A percentile compares a stretch with the other conserved stretches of the same genome.
These are phyloP conservation scores for Lagerstroemia speciosa DNA, from an alignment of 345 rosid species.

Conservation along the genomic window DNA sequence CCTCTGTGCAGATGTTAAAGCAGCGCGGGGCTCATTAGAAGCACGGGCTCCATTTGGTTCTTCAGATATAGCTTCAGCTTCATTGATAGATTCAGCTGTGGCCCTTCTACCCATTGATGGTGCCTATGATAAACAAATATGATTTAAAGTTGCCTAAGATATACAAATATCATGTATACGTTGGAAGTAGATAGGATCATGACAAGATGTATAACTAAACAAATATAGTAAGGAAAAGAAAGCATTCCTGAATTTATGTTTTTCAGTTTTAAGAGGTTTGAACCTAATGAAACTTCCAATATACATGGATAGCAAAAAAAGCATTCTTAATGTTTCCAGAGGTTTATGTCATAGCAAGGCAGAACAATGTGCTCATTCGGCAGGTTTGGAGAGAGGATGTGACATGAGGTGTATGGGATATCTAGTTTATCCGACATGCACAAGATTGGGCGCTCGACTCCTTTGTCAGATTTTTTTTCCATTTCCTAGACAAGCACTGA, in stretches of 20 bases:
- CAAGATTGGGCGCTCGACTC: no score
- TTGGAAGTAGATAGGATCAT: constrained; percentile 3
- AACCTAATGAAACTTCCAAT: neutral
- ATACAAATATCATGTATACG: neutral
- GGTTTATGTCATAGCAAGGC: no score
- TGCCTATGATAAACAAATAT: constrained; percentile 42
- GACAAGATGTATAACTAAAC: neutral
- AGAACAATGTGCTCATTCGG: no score
- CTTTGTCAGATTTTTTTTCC: no score
- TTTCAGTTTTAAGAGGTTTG: neutral
- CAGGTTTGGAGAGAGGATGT: no score
- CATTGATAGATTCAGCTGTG: constrained; percentile 37
- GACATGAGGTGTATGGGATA: no score
- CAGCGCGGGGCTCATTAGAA: constrained; percentile 48
- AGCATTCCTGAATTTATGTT: neutral
- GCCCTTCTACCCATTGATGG: constrained; percentile 86
- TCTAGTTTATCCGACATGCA: no score
- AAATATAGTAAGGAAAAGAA: neutral
- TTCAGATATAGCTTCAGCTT: constrained; percentile 33
- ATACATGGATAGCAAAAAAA: neutral
- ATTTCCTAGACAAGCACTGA: no score
- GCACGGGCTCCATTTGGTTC: constrained; percentile 54
- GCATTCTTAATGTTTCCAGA: no score
- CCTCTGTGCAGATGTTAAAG: constrained; percentile 90
- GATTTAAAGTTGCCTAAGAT: no score